Evolutionary conservation across 441 rosid genomes (phyloP).

Genomic region (Adansonia rubrostipa): DNA sequence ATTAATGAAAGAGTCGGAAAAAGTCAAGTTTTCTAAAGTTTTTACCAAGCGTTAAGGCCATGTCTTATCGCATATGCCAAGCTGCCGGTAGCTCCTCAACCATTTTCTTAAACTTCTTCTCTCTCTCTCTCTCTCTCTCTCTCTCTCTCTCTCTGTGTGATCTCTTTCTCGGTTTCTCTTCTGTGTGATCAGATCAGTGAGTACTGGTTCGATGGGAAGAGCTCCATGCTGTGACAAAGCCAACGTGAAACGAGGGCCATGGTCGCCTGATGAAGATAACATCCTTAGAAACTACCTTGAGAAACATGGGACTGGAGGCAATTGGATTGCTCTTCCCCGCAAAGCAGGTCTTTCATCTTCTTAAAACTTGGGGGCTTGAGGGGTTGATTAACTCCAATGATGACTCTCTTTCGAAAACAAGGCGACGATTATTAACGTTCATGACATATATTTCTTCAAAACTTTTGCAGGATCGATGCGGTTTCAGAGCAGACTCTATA

Average conservation of each 20-base stretch:
- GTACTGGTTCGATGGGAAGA: slow-evolving; percentile 22
- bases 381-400: not conserved
- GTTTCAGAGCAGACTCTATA: too few relatives aligned
- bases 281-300: slow-evolving; percentile 54
- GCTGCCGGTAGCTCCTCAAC: not conserved
- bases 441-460: not conserved
- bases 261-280: slow-evolving; percentile 81
- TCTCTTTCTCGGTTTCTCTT: not conserved
- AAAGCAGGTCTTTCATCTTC: slow-evolving; percentile 60
- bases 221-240: slow-evolving; percentile 80
- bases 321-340: slow-evolving; percentile 67
- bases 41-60: slow-evolving; percentile 2
- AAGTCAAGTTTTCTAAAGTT: not conserved
- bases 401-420: not conserved
- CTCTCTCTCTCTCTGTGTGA: not conserved
- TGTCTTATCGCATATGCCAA: not conserved
- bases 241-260: slow-evolving; percentile 73
- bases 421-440: not conserved
- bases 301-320: slow-evolving; percentile 59
- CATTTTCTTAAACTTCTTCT: not conserved
- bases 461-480: not conserved
- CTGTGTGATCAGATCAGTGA: not conserved
- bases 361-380: not conserved
- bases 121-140: not conserved
- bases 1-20: not conserved